Evolutionary conservation across 2,329 filamentous ascomycete species (phyloP), one percentile per base, ranked within the genome.

Genomic region (Fusarium sp.): DNA sequence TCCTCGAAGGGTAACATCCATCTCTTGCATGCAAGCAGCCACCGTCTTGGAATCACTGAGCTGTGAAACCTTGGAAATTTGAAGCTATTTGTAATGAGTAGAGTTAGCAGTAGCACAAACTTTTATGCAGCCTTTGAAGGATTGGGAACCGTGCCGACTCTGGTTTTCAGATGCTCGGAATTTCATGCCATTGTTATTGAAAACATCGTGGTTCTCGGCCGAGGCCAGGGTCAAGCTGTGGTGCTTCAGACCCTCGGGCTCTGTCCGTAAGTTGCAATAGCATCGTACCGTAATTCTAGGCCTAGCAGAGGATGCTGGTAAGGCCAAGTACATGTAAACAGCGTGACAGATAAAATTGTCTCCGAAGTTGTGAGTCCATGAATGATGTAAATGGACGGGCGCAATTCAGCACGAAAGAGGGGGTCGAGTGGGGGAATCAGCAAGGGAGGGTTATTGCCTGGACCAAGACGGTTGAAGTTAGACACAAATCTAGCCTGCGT

Each of bases 381-480:
- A 71, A 74, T 74, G 70, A 73, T 74, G 72, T 74, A 74, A 73
- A 66, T 73, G 70, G 70, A 61, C 63, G 70, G 69, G 67, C 64
- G 59, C 64, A 68, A 66, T 68, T 62, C 53, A 61, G 49, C 59
- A 52, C 26, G 43, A 42, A 56, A 43, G 63, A 57, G 64, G 48
- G 57, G 66, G 53, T 57, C 18, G 55, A 71, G 68, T 72, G 67
- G 71, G 68, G 69, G 67, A 47, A 60, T 47, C 61, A 68, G 53
- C 68, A 60, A 69, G 63, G 63, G 56, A 69, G 63, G 63, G 56
- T 47, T 65, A 44, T 48, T 20, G 42, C 37, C 44, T 68, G 50
- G 38, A 37, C 49, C 37, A 33, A 43, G 48, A 50, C 41, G 33
- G 58, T 56, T 63, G 62, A 53, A 28, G 33, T 37, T 47, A n/a